Percentiles rank a stretch among this genome's conserved stretches.
These are phyloP conservation scores for Raphidocelis subcapitata DNA, from an alignment of 139 green algal species.

Conservation along the genomic window DNA sequence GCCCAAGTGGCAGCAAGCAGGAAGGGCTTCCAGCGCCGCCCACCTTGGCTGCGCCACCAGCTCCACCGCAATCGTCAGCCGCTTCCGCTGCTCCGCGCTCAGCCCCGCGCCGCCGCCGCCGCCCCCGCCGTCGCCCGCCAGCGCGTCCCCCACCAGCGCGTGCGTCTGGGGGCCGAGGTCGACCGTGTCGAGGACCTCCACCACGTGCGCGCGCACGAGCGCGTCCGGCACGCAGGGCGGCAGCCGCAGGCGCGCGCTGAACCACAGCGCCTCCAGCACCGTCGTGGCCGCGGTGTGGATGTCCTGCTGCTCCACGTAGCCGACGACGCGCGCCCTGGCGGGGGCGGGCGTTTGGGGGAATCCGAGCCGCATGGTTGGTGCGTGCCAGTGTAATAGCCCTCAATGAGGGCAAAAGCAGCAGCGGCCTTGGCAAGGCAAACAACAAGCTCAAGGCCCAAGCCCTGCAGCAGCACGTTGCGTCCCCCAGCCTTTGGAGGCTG, in stretches of 20 bases:
- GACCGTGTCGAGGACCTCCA: slow-evolving; percentile 77
- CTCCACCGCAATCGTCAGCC: slow-evolving; percentile 91
- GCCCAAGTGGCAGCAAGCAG: no score
- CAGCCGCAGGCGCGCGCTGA: slow-evolving; percentile 68
- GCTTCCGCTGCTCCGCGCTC: slow-evolving; percentile 84
- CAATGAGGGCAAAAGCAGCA: neutral
- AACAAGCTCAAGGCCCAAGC: no score
- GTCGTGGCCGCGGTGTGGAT: slow-evolving; percentile 42
- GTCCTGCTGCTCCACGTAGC: slow-evolving; percentile 51
- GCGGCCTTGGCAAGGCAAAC: no score
- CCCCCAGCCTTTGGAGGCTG: no score
- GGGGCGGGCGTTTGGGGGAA: no score
- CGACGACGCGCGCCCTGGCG: slow-evolving; percentile 54
- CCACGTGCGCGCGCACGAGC: slow-evolving; percentile 45
- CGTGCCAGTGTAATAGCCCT: no score
- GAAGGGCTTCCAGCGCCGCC: no score
- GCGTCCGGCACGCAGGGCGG: slow-evolving; percentile 1
- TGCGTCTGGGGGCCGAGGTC: slow-evolving; percentile 56
- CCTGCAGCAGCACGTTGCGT: no score
- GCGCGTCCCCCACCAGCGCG: slow-evolving; percentile 51
- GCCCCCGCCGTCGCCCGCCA: slow-evolving; percentile 12
- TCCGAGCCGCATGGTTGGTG: no score
- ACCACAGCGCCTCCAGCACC: slow-evolving; percentile 68
- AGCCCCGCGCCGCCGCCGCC: slow-evolving; percentile 47
- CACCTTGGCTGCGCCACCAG: slow-evolving; percentile 74